These are phyloP conservation scores for Letharia columbiana DNA, from an alignment of 495 filamentous ascomycete genomes.

Conservation along the genomic window DNA sequence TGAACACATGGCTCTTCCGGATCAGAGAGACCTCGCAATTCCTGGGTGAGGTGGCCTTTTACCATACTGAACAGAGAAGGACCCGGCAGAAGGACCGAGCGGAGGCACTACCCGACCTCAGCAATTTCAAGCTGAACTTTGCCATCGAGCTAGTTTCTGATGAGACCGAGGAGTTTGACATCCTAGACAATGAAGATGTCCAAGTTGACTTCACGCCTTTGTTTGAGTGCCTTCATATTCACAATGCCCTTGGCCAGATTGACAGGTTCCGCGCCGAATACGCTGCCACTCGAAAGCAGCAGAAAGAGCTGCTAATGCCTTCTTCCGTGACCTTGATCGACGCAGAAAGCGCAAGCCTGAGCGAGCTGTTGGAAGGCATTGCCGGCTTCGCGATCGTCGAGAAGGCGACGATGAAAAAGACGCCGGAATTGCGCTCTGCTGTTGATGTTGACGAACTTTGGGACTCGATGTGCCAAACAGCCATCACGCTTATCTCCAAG, in stretches of 20 bases:
- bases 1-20: conserved; percentile 95
- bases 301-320: conserved; percentile 85
- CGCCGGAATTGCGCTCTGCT: conserved; percentile 68
- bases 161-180: conserved; percentile 89
- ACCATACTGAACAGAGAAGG: conserved; percentile 83
- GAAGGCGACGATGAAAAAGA: conserved; percentile 81
- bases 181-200: conserved; percentile 86
- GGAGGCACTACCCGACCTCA: conserved; percentile 59
- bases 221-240: conserved; percentile 93
- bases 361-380: conserved; percentile 82
- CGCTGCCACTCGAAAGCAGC: conserved; percentile 74
- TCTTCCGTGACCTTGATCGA: conserved; percentile 59
- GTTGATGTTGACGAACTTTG: conserved; percentile 93
- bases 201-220: conserved; percentile 91
- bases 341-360: conserved; percentile 68
- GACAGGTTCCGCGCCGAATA: conserved; percentile 88
- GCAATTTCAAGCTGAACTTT: conserved; percentile 85
- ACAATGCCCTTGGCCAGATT: conserved; percentile 85
- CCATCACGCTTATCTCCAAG: conserved; percentile 68
- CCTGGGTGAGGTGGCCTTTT: conserved; percentile 93
- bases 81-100: conserved; percentile 72
- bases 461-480: conserved; percentile 93
- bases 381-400: conserved; percentile 96
- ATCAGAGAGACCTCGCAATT: conserved; percentile 94
- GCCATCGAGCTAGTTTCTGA: conserved; percentile 92